phyloP scores from a whole-genome alignment of 148 eudicot species.

The Camellia lanceoleosa region DNA sequence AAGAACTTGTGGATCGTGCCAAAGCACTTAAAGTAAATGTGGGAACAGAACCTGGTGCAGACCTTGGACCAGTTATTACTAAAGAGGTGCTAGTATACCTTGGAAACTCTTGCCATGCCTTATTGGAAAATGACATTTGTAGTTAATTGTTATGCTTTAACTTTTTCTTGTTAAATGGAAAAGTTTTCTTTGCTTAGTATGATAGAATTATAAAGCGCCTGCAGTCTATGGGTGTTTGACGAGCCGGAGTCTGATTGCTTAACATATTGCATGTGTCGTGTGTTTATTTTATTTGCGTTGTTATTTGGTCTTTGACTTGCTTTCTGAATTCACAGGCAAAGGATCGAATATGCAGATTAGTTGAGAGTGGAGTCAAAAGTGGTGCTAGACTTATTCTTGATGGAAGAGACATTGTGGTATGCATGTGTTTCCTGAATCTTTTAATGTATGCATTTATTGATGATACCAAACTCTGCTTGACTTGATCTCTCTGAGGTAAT shows the following conservation, averaged over 20 bases:
- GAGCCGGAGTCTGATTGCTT: neutral
- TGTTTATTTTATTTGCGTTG: neutral
- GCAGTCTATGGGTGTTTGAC: neutral
- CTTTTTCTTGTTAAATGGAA: neutral
- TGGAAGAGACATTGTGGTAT: conserved; percentile 61
- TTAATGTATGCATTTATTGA: neutral
- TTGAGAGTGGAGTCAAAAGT: conserved; percentile 49
- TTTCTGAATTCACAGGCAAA: conserved; percentile 44
- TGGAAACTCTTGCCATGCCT: neutral
- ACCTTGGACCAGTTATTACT: conserved; percentile 57
- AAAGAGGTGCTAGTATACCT: conserved; percentile 42
- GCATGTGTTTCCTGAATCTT: neutral
- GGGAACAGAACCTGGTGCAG: conserved; percentile 62
- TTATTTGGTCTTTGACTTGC: neutral
- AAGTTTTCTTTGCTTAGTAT: neutral
- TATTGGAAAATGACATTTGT: neutral
- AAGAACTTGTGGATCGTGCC: conserved; percentile 48
- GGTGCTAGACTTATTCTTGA: conserved; percentile 66
- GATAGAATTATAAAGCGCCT: neutral
- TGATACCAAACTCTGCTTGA: neutral
- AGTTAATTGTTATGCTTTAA: neutral
- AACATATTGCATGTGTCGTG: neutral
- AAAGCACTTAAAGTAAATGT: conserved; percentile 55
- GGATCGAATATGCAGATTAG: conserved; percentile 44
- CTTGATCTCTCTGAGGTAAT: neutral